A percentile compares a stretch with the other conserved stretches of the same genome.
Evolutionary conservation across 202 grass and related monocot genomes (phyloP).

Genomic region (Setaria viridis): DNA sequence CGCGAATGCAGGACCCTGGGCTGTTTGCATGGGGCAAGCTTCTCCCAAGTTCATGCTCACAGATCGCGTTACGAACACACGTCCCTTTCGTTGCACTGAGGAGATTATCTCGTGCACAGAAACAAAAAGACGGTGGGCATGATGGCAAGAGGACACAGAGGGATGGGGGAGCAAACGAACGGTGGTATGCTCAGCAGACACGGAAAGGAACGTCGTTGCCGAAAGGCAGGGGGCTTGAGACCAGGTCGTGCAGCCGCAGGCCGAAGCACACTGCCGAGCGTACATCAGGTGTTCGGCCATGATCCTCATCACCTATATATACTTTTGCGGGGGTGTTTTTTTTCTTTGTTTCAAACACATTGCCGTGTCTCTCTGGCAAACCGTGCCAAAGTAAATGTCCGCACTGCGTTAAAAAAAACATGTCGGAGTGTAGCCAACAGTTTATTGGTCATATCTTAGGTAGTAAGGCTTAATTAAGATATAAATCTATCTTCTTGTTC

Average conservation of each 20-base stretch:
- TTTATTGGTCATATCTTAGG: background rate
- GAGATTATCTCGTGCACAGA: background rate
- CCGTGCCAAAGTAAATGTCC: too few species aligned
- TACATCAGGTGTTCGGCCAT: background rate
- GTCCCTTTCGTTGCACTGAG: background rate
- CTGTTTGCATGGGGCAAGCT: background rate
- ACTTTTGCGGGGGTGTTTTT: background rate
- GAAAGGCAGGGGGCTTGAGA: background rate
- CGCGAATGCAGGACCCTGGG: background rate
- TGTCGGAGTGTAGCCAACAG: background rate
- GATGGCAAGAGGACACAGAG: background rate
- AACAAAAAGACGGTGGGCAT: background rate
- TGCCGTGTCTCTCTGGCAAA: background rate
- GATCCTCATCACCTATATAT: background rate
- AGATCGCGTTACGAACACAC: background rate
- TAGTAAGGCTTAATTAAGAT: too few species aligned
- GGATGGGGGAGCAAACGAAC: background rate
- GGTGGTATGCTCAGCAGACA: background rate
- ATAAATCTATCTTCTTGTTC: too few species aligned
- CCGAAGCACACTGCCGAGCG: background rate
- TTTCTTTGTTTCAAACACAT: background rate
- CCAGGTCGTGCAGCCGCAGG: background rate
- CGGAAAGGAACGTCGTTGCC: background rate
- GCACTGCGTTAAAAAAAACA: background rate
- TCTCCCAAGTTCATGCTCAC: background rate